A percentile compares a stretch with the other conserved stretches of the same genome.
These are phyloP conservation scores for Ceratonia siliqua DNA, from an alignment of 306 rosid species.

Conservation along the genomic window DNA sequence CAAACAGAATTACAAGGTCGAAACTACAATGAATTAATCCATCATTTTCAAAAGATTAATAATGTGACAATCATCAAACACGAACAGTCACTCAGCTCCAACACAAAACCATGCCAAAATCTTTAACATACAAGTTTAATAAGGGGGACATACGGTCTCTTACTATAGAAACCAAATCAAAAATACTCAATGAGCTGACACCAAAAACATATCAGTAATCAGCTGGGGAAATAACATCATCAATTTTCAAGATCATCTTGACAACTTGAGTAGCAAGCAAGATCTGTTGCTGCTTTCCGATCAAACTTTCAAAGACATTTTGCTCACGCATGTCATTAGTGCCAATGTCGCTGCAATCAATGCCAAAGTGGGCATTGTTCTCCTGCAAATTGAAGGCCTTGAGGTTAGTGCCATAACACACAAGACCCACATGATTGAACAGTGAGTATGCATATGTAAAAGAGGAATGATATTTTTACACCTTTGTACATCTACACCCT, in stretches of 20 bases:
- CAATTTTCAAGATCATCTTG: slow-evolving; percentile 93
- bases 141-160: slow-evolving; percentile 17
- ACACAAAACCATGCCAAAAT: slow-evolving; percentile 42
- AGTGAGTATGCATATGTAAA: too few relatives aligned
- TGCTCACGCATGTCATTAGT: slow-evolving; percentile 95
- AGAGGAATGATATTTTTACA: too few relatives aligned
- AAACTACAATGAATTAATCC: not conserved
- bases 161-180: slow-evolving; percentile 27
- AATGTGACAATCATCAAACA: slow-evolving; percentile 26
- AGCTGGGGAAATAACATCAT: slow-evolving; percentile 82
- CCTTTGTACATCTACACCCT: too few relatives aligned
- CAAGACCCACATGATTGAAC: not conserved
- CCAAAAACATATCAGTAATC: slow-evolving; percentile 45
- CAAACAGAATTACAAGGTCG: not conserved
- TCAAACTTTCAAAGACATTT: slow-evolving; percentile 83
- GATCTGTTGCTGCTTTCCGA: slow-evolving; percentile 94
- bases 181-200: slow-evolving; percentile 15
- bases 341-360: slow-evolving; percentile 90
- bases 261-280: slow-evolving; percentile 95
- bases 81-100: slow-evolving; percentile 21
- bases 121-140: slow-evolving; percentile 34
- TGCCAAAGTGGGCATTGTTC: slow-evolving; percentile 71
- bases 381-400: slow-evolving; percentile 55
- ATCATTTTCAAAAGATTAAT: slow-evolving; percentile 1
- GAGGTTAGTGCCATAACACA: not conserved